Evolutionary conservation across 2,329 filamentous ascomycete genomes (phyloP), one percentile per base, ranked within the genome.

Genomic region (Talaromyces sp.): DNA sequence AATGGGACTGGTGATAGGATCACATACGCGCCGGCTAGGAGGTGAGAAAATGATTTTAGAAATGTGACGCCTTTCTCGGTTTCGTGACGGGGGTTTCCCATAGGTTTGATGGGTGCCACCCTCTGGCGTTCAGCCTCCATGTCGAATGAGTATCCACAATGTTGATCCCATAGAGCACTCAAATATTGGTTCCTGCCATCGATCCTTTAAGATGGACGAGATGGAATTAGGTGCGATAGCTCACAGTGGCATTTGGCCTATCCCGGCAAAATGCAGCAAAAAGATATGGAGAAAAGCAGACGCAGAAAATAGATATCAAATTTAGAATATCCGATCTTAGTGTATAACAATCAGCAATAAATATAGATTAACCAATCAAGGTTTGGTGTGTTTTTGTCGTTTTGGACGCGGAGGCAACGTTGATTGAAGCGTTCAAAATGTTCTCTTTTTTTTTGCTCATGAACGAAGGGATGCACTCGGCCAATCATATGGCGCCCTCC

Each of bases 1-100:
- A 19, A 25, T 42, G 19, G 13, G 28, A 17, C 27, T 36, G 39
- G 60, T 33, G 22, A 17, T 22, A 39, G 51, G 33, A 59, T 58
- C 58, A 68, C 72, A 68, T 69, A 73, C 72, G 72, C 72, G 69
- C 72, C 72, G 57, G 72, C 72, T 59, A 73, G 62, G 44, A 73
- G 59, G 60, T 73, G 71, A 47, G 44, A 47, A 15, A 47, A 47
- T 22, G 19, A 47, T 47, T 25, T 47, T 5, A 47, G 19, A 47
- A 47, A 25, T 25, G 44, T 47, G 19, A 22, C 19, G 7, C 22
- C n/a, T 47, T 47, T 22, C 44, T 19, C 44, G 19, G 44, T 10
- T 25, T 47, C 19, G 9, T 25, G n/a, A 25, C 11, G 11, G n/a
- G 19, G 19, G 8, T 47, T 47, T 47, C 22, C 11, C 22, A 25